Evolutionary conservation across 2,329 filamentous ascomycete genomes (phyloP).

Genomic region (Penicillium olsonii): DNA sequence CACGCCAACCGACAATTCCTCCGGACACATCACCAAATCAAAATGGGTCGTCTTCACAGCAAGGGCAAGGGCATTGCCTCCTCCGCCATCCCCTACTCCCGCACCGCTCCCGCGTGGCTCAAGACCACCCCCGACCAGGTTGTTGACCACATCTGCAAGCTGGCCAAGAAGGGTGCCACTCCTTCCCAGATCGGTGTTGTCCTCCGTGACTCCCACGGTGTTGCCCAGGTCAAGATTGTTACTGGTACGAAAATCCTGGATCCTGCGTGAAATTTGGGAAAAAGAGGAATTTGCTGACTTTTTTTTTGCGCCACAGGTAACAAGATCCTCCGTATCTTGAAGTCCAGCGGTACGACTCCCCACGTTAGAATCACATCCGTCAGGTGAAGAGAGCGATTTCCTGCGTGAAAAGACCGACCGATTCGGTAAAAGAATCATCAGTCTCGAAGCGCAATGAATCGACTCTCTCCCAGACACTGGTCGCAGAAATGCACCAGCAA

Average conservation of each 20-base stretch:
- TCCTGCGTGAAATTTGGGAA: background rate
- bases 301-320: conserved; percentile 67
- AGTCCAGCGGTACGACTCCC: conserved; percentile 80
- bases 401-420: conserved; percentile 13
- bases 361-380: conserved; percentile 22
- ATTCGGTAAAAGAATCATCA: conserved; percentile 8
- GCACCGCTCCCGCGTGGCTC: conserved; percentile 88
- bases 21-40: conserved; percentile 32
- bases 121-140: conserved; percentile 99
- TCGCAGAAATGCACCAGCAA: conserved; percentile 35
- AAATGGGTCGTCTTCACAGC: conserved; percentile 84
- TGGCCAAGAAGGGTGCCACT: conserved; percentile 97
- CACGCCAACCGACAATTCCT: conserved; percentile 33
- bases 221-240: conserved; percentile 96
- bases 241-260: conserved; percentile 67
- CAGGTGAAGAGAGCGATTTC: conserved; percentile 25
- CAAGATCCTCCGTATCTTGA: conserved; percentile 99
- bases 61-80: conserved; percentile 99
- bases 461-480: conserved; percentile 21
- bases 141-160: conserved; percentile 98
- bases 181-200: conserved; percentile 99
- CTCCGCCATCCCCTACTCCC: conserved; percentile 96
- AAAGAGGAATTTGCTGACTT: conserved; percentile 39
- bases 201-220: conserved; percentile 95
- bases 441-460: conserved; percentile 5